Evolutionary conservation across 805 yeast genomes (phyloP).

Genomic region (Saccharomycopsis amapae): DNA sequence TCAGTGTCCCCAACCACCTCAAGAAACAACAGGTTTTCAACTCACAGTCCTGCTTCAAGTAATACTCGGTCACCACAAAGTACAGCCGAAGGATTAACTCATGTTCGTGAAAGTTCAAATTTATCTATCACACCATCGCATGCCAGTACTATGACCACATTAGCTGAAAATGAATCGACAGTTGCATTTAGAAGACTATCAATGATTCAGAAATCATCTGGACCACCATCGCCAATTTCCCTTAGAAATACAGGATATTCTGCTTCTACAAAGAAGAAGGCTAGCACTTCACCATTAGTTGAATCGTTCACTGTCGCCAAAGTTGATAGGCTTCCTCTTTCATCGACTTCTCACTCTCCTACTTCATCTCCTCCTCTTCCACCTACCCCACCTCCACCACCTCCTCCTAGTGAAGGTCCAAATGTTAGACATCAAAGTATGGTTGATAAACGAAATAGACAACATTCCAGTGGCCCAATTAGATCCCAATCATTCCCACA

Average conservation of each 20-base stretch:
- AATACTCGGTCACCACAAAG: too few relatives aligned
- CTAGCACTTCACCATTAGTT: slow-evolving; percentile 11
- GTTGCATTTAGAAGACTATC: slow-evolving; percentile 8
- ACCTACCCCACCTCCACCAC: background rate
- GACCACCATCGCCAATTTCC: background rate
- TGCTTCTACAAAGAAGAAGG: background rate
- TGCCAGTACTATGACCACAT: background rate
- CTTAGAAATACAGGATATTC: background rate
- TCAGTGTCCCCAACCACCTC: too few relatives aligned
- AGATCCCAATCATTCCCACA: background rate
- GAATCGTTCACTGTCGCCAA: slow-evolving; percentile 4
- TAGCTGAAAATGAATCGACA: background rate
- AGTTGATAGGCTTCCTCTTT: too few relatives aligned
- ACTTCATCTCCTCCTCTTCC: background rate
- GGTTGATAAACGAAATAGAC: background rate
- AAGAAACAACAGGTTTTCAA: too few relatives aligned
- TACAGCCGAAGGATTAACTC: too few relatives aligned
- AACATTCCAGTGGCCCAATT: background rate
- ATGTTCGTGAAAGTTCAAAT: too few relatives aligned
- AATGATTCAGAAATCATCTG: slow-evolving; percentile 6
- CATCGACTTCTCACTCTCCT: too few relatives aligned
- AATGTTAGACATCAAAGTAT: background rate
- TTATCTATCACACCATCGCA: too few relatives aligned
- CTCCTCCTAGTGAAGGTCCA: too few relatives aligned
- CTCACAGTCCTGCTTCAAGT: too few relatives aligned